phyloP scores from a whole-genome alignment of 306 rosid genomes.

The Ormosia semicastrata region DNA sequence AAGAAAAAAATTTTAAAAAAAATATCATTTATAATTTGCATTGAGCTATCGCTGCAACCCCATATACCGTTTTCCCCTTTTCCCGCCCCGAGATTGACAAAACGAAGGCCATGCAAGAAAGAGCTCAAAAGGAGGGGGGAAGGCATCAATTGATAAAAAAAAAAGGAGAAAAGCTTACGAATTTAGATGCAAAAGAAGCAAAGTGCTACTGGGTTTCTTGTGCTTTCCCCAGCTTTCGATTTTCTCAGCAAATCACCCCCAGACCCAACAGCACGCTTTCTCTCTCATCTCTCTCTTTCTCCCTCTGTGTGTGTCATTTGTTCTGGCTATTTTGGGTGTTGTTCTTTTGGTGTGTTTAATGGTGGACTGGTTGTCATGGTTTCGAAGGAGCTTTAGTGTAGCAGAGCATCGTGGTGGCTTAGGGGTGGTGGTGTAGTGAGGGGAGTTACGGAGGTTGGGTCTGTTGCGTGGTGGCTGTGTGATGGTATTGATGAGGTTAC shows the following conservation, averaged over 20 bases:
- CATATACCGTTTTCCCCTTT: constrained; percentile 17
- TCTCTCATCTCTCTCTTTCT: not conserved
- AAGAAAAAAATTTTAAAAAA: not conserved
- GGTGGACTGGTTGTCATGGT: no score
- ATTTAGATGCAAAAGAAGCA: constrained; percentile 30
- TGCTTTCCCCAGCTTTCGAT: constrained; percentile 1
- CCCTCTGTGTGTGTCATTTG: constrained; percentile 29
- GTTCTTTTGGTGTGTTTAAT: constrained; percentile 16
- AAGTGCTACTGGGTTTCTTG: not conserved
- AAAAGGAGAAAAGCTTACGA: constrained; percentile 40
- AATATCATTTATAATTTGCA: constrained; percentile 25
- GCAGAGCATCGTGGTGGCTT: no score
- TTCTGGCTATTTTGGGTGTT: constrained; percentile 25
- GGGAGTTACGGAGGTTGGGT: no score
- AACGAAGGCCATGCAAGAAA: not conserved
- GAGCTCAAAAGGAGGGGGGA: not conserved
- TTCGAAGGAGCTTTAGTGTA: no score
- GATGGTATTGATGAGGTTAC: no score
- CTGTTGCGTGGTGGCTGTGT: no score
- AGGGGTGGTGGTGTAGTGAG: no score
- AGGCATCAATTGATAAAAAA: not conserved
- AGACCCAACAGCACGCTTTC: not conserved
- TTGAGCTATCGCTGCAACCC: not conserved
- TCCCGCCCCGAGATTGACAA: not conserved
- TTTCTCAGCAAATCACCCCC: not conserved